Evolutionary conservation across 257 asterid species (phyloP).

Genomic region (Verbascum thapsus): DNA sequence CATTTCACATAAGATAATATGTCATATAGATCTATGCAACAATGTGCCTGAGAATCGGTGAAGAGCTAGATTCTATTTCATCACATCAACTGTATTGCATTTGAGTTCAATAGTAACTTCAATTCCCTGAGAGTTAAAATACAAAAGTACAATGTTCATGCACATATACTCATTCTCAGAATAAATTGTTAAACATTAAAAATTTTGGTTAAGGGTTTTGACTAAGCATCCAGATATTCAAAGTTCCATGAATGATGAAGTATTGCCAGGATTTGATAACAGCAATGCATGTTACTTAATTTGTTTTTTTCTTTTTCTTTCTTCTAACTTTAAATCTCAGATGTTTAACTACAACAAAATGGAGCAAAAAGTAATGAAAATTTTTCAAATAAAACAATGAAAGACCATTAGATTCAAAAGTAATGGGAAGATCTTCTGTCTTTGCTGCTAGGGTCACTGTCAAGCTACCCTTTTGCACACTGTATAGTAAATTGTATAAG

Average conservation of each 20-base stretch:
- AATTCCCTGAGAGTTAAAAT: too few relatives aligned
- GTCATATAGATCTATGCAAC: not conserved
- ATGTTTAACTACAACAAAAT: constrained; percentile 1
- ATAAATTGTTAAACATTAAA: not conserved
- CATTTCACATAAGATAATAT: too few relatives aligned
- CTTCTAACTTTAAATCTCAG: not conserved
- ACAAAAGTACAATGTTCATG: too few relatives aligned
- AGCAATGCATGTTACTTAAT: not conserved
- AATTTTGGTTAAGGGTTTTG: not conserved
- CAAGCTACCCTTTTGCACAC: constrained; percentile 30
- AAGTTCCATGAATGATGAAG: too few relatives aligned
- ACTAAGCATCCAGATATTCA: not conserved
- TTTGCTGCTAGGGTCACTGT: constrained; percentile 41
- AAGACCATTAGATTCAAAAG: constrained; percentile 39
- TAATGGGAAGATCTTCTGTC: constrained; percentile 37
- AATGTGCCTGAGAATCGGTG: not conserved
- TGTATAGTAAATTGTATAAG: constrained; percentile 2
- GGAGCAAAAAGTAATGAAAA: not conserved
- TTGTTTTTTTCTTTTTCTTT: not conserved
- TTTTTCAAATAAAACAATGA: constrained; percentile 17
- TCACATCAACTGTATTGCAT: not conserved
- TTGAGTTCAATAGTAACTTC: not conserved
- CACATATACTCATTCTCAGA: too few relatives aligned
- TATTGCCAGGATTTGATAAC: not conserved
- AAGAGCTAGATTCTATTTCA: not conserved